These are phyloP conservation scores for Saturnispora ahearnii DNA, from an alignment of 805 yeast genomes.

Conservation along the genomic window DNA sequence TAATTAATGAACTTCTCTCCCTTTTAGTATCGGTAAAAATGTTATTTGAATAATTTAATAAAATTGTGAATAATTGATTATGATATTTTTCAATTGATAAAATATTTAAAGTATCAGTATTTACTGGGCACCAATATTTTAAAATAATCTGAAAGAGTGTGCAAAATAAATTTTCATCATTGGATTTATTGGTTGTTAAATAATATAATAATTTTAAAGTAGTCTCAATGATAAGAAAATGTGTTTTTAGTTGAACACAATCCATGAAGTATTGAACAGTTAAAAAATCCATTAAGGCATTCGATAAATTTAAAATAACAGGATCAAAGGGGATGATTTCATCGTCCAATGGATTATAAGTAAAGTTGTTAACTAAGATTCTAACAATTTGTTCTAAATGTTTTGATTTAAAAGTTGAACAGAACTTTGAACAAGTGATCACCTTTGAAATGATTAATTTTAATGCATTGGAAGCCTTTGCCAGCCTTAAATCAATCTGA, in stretches of 20 bases:
- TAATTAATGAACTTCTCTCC: constrained; percentile 21
- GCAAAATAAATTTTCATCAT: constrained; percentile 17
- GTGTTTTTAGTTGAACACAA: constrained; percentile 17
- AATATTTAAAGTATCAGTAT: constrained; percentile 10
- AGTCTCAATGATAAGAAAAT: constrained; percentile 12
- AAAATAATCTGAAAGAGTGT: constrained; percentile 16
- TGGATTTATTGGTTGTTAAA: constrained; percentile 6
- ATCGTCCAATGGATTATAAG: constrained; percentile 8
- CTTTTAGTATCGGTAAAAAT: constrained; percentile 15
- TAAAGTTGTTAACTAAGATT: constrained; percentile 15
- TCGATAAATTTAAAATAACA: constrained; percentile 23
- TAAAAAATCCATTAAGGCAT: constrained; percentile 22
- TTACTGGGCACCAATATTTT: constrained; percentile 16
- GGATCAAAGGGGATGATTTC: constrained; percentile 20
- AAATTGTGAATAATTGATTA: constrained; percentile 13
- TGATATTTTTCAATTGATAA: neutral
- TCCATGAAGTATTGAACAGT: constrained; percentile 20
- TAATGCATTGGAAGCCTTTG: constrained; percentile 18
- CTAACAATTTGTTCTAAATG: constrained; percentile 21
- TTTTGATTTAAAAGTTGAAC: constrained; percentile 18
- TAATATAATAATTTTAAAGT: constrained; percentile 14
- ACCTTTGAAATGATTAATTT: constrained; percentile 13
- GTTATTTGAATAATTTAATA: constrained; percentile 12
- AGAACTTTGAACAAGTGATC: constrained; percentile 10
- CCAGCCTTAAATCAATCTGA: constrained; percentile 19